A percentile compares a stretch with the other conserved stretches of the same genome.
Evolutionary conservation across 164 flowering plant genomes (phyloP).

Genomic region (Nelumbo lutea): DNA sequence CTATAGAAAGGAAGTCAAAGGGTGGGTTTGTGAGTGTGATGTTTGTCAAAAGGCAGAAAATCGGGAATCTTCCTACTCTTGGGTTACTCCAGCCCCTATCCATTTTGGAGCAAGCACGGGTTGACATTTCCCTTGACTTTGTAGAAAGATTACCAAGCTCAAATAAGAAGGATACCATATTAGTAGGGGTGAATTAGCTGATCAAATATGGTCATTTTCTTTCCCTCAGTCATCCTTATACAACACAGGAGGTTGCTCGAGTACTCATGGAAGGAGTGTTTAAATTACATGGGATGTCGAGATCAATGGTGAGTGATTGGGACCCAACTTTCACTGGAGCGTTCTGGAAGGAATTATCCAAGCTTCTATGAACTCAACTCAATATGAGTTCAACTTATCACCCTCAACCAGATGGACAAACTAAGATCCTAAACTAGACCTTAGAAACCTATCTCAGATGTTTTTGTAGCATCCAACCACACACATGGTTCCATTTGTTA

Average conservation of each 20-base stretch:
- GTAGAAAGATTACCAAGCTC: too few relatives aligned
- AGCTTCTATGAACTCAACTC: neutral
- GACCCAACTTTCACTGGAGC: slow-evolving; percentile 3
- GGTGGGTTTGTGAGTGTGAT: too few relatives aligned
- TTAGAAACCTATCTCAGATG: neutral
- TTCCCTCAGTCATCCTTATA: too few relatives aligned
- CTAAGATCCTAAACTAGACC: neutral
- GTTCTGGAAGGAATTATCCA: slow-evolving; percentile 7
- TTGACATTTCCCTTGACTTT: too few relatives aligned
- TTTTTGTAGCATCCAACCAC: neutral
- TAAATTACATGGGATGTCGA: slow-evolving; percentile 8
- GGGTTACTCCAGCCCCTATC: too few relatives aligned
- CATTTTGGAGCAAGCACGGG: too few relatives aligned
- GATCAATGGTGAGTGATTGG: slow-evolving; percentile 3
- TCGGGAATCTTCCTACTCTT: too few relatives aligned
- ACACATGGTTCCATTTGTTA: neutral
- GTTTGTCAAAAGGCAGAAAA: too few relatives aligned
- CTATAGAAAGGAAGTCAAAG: too few relatives aligned
- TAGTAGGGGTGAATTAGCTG: too few relatives aligned
- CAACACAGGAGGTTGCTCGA: neutral
- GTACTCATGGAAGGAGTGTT: neutral
- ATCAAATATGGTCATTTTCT: too few relatives aligned
- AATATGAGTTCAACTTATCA: neutral
- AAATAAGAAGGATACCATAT: too few relatives aligned
- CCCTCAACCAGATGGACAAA: neutral